Evolutionary conservation across 306 rosid genomes (phyloP).

Genomic region (Malus asiatica): DNA sequence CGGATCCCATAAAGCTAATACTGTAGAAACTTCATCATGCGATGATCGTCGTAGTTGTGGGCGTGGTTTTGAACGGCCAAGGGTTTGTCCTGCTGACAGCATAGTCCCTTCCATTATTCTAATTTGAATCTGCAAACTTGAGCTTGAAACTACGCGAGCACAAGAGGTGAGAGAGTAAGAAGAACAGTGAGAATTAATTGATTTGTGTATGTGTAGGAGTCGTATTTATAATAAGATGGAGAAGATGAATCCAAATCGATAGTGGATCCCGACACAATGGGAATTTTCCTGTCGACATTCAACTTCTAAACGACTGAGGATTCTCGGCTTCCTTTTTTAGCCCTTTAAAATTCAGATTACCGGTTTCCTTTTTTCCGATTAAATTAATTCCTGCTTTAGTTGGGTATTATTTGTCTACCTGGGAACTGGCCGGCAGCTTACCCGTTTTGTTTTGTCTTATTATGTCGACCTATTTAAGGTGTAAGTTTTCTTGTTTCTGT

Average conservation of each 20-base stretch:
- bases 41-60: neutral
- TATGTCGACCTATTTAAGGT: too few species aligned
- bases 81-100: neutral
- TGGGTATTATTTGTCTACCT: too few species aligned
- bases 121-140: neutral
- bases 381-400: too few species aligned
- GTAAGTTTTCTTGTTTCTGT: too few species aligned
- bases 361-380: too few species aligned
- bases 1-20: neutral
- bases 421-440: neutral
- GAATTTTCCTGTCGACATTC: too few species aligned
- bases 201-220: neutral
- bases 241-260: too few species aligned
- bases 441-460: neutral
- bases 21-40: neutral
- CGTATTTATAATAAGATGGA: too few species aligned
- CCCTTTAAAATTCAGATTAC: too few species aligned
- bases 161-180: neutral
- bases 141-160: neutral
- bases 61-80: neutral
- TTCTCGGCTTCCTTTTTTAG: neutral
- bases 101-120: neutral
- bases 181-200: neutral
- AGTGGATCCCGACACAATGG: too few species aligned
- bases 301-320: neutral